Evolutionary conservation across 495 filamentous ascomycete species (phyloP).

Genomic region (Hypoxylon lienhwacheense): DNA sequence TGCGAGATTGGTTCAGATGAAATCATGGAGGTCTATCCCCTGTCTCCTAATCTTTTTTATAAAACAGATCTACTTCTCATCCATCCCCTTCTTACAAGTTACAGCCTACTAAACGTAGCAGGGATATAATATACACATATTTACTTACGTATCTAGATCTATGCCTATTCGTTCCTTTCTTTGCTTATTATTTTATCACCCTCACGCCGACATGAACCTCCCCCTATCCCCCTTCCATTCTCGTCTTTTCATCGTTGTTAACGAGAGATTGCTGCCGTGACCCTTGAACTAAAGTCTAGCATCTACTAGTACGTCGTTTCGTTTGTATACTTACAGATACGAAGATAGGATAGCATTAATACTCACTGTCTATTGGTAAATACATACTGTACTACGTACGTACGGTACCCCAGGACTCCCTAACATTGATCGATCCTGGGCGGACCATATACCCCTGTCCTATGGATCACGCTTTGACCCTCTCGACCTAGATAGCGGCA

Average conservation of each 20-base stretch:
- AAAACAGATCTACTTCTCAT: constrained; percentile 18
- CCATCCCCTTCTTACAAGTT: background rate
- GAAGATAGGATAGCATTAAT: constrained; percentile 20
- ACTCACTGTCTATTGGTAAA: constrained; percentile 10
- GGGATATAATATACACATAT: background rate
- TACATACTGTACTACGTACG: too few relatives aligned
- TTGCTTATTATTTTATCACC: background rate
- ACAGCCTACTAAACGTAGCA: background rate
- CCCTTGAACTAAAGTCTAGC: background rate
- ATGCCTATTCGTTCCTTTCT: background rate
- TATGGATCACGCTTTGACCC: constrained; percentile 9
- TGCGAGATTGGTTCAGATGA: constrained; percentile 35
- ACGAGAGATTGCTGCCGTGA: background rate
- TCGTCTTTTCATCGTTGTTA: constrained; percentile 1
- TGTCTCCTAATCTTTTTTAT: constrained; percentile 12
- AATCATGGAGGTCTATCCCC: constrained; percentile 23
- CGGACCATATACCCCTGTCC: constrained; percentile 19
- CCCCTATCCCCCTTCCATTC: too few relatives aligned
- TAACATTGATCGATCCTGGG: constrained; percentile 28
- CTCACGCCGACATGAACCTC: too few relatives aligned
- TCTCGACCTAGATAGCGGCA: constrained; percentile 1
- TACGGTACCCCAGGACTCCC: constrained; percentile 12
- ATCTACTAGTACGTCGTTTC: constrained; percentile 23
- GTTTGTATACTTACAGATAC: constrained; percentile 13
- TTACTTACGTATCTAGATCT: constrained; percentile 2